Base-by-base conservation (phyloP, 176 grass and related monocot species). In the Carex littledalei region DNA sequence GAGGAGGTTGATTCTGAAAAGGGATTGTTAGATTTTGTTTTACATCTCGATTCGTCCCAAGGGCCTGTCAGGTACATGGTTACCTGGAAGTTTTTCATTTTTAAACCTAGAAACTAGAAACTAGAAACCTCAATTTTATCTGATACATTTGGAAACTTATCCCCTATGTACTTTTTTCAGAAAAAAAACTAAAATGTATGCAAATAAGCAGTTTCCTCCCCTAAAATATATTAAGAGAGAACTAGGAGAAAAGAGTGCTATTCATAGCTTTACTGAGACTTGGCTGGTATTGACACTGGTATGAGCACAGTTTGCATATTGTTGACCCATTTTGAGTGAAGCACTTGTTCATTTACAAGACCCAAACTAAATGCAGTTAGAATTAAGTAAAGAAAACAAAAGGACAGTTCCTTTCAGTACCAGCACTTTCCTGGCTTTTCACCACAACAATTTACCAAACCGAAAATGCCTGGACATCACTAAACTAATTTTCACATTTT, bases 401-500 rank as follows among this genome's bases (percentile, higher is more conserved):
- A 61, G 16, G 22, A 41, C 14, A 5, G 14, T 53, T 76, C 8
- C 10, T 53, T 75, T 76, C 16, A 72, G 68, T 72, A 72, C 5
- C 37, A 47, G 26, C 24, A 9, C 6, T 53, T 26, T 29, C 7
- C 20, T 76, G 45, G 45, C 12, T 78, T 56, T 78, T 17, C 50
- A 13, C 73, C 21, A 53, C 21, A 54, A 77, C 13, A 29, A 26
- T 8, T 54, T 76, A 26, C 49, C 21, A 77, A 77, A 50, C 29
- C 11, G 1, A 55, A 78, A 56, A 78, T 78, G 6, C 10, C 49
- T 56, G 50, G 1, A 20, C 55, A 65, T 76, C 13, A 15, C 53
- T 29, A 49, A 75, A 43, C 8, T 41, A 41, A 12, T 77, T 49
- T 72, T 45, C 56, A 58, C 13, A 75, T 45, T 87, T 26, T 91